Percentiles rank a stretch among this genome's conserved stretches.
These are phyloP conservation scores for Dianthus caryophyllus DNA, from an alignment of 148 eudicot species.

Conservation along the genomic window DNA sequence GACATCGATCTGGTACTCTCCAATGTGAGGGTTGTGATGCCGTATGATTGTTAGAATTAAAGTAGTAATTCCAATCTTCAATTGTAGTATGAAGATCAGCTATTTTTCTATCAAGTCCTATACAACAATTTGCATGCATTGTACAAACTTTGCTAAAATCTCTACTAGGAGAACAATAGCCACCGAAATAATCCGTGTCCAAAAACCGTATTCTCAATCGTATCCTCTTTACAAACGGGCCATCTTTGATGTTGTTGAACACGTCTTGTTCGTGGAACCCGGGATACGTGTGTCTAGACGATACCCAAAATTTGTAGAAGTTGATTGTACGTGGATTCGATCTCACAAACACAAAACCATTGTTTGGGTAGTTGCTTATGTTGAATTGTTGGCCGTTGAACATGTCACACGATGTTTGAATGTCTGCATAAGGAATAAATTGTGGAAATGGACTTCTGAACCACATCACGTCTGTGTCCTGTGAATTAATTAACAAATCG, in stretches of 20 bases:
- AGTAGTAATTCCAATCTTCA: conserved; percentile 52
- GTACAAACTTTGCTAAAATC: conserved; percentile 53
- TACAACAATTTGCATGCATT: conserved; percentile 75
- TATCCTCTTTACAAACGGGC: conserved; percentile 25
- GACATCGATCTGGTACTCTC: conserved; percentile 44
- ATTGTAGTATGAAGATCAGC: conserved; percentile 43
- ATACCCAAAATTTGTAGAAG: conserved; percentile 48
- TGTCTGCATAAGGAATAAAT: conserved; percentile 39
- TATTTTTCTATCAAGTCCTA: conserved; percentile 42
- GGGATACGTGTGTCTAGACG: conserved; percentile 31
- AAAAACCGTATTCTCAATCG: conserved; percentile 44
- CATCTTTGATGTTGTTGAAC: conserved; percentile 35
- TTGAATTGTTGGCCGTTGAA: conserved; percentile 29
- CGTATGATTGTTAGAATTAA: conserved; percentile 13
- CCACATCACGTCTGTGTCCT: conserved; percentile 71
- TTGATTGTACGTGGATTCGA: conserved; percentile 39
- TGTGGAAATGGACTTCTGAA: conserved; percentile 51
- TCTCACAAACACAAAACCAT: conserved; percentile 45
- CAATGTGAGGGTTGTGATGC: conserved; percentile 24
- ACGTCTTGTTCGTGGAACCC: conserved; percentile 54
- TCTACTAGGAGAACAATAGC: conserved; percentile 53
- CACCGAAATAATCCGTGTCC: conserved; percentile 49
- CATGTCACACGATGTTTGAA: conserved; percentile 58
- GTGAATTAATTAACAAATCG: background rate
- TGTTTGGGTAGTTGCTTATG: conserved; percentile 37